Base-by-base conservation (phyloP, 306 rosid genomes). In the Medicago arabica region DNA sequence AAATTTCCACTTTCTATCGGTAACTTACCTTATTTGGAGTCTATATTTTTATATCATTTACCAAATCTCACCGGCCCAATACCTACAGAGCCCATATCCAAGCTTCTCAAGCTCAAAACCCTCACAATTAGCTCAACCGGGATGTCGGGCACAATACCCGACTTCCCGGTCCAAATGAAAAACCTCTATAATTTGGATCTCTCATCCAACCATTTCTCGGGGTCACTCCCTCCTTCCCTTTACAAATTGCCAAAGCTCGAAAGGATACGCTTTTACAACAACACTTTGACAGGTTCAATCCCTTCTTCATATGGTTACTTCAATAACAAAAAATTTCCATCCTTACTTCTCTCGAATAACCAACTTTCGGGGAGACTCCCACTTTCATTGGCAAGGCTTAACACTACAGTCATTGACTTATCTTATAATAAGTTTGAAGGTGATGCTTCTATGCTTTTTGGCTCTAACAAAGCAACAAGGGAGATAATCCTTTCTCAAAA, bases 361-460 rank as follows among this genome's bases (percentile, higher is more conserved):
- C 67, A 74, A 13, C 91, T 89, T n/a, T 51, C 86, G 0, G 89
- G 93, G 8, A 39, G 9, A 18, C 78, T 89, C 9, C 91, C 93
- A 40, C 2, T 51, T 19, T 85, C 89, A 6, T 13, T 89, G 1
- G 82, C 53, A 7, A 67, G 59, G 1, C 8, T 73, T 74, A 18
- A 81, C 16, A 7, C 80, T 31, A 0, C 0, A 0, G 2, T 23
- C 16, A 14, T 87, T 5, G 83, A 87, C 21, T 57, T 89, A 41
- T 85, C 89, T 2, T 68, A 87, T 2, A 89, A 87, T 82, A 83
- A 28, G 81, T 85, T 89, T 1, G 65, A 54, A 73, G 93, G 93
- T 1, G 93, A 89, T 40, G 88, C 85, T 0, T 81, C 89, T 1
- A 11, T 83, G 77, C 34, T 89, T 28, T 85, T 89, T 31, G 88